phyloP scores from a whole-genome alignment of 306 rosid genomes.

The Betula pendula region DNA sequence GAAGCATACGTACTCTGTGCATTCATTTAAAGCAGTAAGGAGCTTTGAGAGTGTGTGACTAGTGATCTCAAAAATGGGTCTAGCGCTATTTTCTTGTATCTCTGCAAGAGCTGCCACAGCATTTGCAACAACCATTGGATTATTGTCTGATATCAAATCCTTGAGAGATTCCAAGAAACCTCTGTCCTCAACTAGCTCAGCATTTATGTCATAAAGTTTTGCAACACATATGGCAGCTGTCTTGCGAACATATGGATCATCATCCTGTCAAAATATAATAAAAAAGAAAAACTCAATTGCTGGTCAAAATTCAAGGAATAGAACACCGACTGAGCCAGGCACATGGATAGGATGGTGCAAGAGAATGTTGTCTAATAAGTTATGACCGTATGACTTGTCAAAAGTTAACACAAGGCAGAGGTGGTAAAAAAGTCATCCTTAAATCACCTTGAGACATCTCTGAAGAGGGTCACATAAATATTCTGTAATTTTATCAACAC shows the following conservation, averaged over 20 bases:
- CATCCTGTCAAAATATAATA: slow-evolving; percentile 69
- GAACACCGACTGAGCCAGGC: slow-evolving; percentile 4
- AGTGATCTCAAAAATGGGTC: slow-evolving; percentile 90
- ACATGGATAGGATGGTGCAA: neutral
- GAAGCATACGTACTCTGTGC: slow-evolving; percentile 86
- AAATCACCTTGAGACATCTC: slow-evolving; percentile 91
- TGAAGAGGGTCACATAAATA: slow-evolving; percentile 99
- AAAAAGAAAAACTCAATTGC: slow-evolving; percentile 1
- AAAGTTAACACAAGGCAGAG: slow-evolving; percentile 7
- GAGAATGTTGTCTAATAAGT: neutral
- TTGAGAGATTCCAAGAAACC: slow-evolving; percentile 92
- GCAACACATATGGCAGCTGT: slow-evolving; percentile 99
- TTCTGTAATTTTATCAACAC: slow-evolving; percentile 98
- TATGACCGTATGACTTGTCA: neutral
- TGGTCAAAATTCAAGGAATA: slow-evolving; percentile 14
- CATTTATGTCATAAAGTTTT: slow-evolving; percentile 95
- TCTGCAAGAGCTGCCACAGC: slow-evolving; percentile 98
- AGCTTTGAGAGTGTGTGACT: slow-evolving; percentile 89
- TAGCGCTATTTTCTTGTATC: slow-evolving; percentile 84
- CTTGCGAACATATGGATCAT: slow-evolving; percentile 98
- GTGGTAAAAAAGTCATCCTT: slow-evolving; percentile 3
- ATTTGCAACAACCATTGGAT: slow-evolving; percentile 99
- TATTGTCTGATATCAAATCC: slow-evolving; percentile 99
- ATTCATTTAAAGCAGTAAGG: slow-evolving; percentile 97
- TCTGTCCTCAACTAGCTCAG: slow-evolving; percentile 97